phyloP scores from a whole-genome alignment of 306 rosid species.

The Trifolium dubium region DNA sequence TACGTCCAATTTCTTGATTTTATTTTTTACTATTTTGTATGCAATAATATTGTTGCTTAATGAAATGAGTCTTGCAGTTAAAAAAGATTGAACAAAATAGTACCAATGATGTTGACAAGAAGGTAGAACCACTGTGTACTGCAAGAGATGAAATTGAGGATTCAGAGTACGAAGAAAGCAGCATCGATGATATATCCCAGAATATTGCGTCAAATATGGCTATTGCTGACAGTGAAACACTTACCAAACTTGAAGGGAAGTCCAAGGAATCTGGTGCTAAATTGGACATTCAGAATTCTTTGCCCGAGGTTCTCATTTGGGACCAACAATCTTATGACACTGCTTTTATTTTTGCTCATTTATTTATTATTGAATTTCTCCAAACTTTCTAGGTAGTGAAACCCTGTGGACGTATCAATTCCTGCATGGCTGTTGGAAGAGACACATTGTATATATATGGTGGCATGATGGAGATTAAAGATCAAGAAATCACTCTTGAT shows the following conservation, averaged over 20 bases:
- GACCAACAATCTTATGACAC: constrained; percentile 35
- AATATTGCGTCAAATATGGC: constrained; percentile 60
- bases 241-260: constrained; percentile 54
- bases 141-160: constrained; percentile 59
- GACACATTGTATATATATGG: constrained; percentile 87
- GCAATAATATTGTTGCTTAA: constrained; percentile 39
- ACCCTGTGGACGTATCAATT: constrained; percentile 97
- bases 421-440: constrained; percentile 88
- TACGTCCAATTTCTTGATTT: constrained; percentile 25
- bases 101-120: constrained; percentile 44
- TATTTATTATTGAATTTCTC: constrained; percentile 43
- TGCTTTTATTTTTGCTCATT: constrained; percentile 33
- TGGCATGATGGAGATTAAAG: constrained; percentile 96
- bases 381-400: constrained; percentile 65
- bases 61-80: constrained; percentile 53
- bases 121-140: constrained; percentile 49
- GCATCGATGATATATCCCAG: constrained; percentile 65
- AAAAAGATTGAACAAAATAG: constrained; percentile 63
- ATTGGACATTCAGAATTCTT: constrained; percentile 52
- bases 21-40: constrained; percentile 31
- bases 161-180: constrained; percentile 57
- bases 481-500: constrained; percentile 89
- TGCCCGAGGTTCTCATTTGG: constrained; percentile 76
- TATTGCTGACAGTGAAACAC: constrained; percentile 51
- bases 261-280: constrained; percentile 50